These are phyloP conservation scores for Tuber melanosporum DNA, from an alignment of 495 filamentous ascomycete species.

Conservation along the genomic window DNA sequence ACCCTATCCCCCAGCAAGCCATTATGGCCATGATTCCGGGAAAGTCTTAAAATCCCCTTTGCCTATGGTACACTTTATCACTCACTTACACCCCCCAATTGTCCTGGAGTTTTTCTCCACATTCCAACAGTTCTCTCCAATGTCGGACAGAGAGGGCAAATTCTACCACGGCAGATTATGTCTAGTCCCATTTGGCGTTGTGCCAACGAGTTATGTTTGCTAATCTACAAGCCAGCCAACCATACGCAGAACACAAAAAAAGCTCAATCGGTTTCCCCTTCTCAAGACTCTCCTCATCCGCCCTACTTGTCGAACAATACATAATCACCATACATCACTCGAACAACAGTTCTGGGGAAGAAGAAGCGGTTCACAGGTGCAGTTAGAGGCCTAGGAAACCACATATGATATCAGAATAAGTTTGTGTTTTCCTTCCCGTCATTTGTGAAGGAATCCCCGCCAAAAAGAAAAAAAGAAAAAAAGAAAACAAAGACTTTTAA, in stretches of 20 bases:
- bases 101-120: no score
- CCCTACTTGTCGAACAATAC: background rate
- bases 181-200: background rate
- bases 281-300: background rate
- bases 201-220: background rate
- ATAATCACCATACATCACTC: background rate
- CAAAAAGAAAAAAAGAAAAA: background rate
- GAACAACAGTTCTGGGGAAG: background rate
- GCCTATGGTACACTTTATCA: no score
- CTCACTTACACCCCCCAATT: no score
- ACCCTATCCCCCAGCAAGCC: background rate
- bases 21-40: no score
- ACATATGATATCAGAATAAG: background rate
- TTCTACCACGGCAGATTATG: background rate
- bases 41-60: no score
- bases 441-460: background rate
- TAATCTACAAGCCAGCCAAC: no score
- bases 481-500: background rate
- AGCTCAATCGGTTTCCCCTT: background rate
- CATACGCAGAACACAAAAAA: background rate
- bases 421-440: background rate
- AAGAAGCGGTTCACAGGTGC: background rate
- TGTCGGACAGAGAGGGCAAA: background rate
- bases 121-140: background rate
- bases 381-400: background rate